Conservation (phyloP, 2,329 filamentous ascomycete genomes). For the Diaporthe vexans region DNA sequence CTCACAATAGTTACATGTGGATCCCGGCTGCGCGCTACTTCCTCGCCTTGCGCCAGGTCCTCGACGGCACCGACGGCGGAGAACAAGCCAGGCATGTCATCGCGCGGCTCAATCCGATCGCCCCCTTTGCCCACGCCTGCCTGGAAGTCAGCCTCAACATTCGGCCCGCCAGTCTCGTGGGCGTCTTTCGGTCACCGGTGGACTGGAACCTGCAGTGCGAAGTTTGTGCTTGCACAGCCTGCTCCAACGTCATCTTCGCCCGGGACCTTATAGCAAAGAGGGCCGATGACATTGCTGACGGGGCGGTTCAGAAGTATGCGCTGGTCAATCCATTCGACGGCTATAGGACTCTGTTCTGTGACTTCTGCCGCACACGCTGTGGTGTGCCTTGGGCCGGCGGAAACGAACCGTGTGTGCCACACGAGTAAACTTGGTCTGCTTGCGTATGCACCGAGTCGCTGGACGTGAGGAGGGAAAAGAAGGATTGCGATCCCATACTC, state of each 20-base stretch:
- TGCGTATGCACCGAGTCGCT: not conserved
- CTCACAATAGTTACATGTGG: not conserved
- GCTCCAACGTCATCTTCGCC: not conserved
- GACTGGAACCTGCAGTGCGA: not conserved
- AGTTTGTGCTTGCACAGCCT: not conserved
- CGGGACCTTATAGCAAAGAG: not conserved
- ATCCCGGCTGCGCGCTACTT: too few relatives aligned
- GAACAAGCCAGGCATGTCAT: not conserved
- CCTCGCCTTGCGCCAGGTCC: not conserved
- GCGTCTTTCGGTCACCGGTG: not conserved
- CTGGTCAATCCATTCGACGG: constrained; percentile 16
- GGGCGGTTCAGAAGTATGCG: not conserved
- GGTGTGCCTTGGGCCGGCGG: not conserved
- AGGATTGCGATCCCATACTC: not conserved
- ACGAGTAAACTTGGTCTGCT: not conserved
- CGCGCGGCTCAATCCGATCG: not conserved
- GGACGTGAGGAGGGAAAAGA: too few relatives aligned
- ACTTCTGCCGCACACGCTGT: not conserved
- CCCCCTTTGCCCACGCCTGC: not conserved
- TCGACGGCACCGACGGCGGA: not conserved
- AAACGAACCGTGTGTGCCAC: not conserved
- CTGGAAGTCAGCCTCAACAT: not conserved
- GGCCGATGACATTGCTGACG: not conserved
- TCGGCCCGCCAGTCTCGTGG: not conserved
- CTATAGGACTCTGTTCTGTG: constrained; percentile 11